Conservation (phyloP, 2,329 filamentous ascomycete genomes). For the Lithohypha guttulata region DNA sequence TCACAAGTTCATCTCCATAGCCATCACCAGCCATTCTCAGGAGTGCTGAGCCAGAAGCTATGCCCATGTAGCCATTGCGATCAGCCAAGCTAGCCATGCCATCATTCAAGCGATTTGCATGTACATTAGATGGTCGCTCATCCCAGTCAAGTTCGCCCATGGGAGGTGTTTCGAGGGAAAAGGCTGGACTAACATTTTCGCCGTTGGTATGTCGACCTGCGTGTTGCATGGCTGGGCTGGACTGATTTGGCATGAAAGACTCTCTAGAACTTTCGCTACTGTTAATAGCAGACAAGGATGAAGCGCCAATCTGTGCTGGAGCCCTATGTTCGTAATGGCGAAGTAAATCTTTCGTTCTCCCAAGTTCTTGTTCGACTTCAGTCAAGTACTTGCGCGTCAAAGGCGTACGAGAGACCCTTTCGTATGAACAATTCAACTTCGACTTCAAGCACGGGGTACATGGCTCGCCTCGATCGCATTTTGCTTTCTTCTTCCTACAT, state of each 20-base stretch:
- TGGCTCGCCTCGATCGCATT: conserved; percentile 8
- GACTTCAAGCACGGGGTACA: conserved; percentile 30
- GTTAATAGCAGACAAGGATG: too few species aligned
- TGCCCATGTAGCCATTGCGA: conserved; percentile 9
- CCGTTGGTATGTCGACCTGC: too few species aligned
- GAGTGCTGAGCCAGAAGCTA: conserved; percentile 11
- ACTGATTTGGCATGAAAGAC: too few species aligned
- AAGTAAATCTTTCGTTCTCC: conserved; percentile 19
- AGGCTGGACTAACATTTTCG: conserved; percentile 9
- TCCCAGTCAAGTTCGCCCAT: conserved; percentile 11
- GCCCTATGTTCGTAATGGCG: conserved; percentile 5
- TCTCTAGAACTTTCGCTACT: too few species aligned
- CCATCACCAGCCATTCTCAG: conserved; percentile 9
- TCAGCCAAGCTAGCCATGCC: conserved; percentile 33
- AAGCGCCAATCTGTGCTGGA: too few species aligned
- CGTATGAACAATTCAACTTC: conserved; percentile 39
- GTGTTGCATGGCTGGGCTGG: too few species aligned
- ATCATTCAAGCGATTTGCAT: conserved; percentile 38
- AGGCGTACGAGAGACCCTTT: conserved; percentile 39
- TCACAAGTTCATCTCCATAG: neutral
- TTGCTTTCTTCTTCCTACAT: conserved; percentile 8
- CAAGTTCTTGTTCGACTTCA: conserved; percentile 35
- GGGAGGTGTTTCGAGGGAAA: conserved; percentile 11
- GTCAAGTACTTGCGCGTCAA: conserved; percentile 39
- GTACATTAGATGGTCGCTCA: conserved; percentile 32